Conservation (phyloP, 2,329 filamentous ascomycete species). For the Trichophyton rubrum region DNA sequence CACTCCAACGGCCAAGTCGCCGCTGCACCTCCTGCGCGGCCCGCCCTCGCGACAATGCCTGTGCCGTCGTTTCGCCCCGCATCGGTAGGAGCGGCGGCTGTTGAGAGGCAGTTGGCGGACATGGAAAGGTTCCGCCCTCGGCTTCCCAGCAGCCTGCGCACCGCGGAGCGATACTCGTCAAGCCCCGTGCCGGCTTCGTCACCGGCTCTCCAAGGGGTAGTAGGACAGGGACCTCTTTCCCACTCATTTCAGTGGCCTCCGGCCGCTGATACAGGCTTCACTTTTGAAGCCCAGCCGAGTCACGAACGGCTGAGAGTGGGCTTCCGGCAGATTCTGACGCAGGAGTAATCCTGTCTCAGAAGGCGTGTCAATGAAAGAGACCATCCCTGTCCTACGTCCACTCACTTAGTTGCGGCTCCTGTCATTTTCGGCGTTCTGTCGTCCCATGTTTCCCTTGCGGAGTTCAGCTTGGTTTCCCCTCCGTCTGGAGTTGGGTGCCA, state of each 20-base stretch:
- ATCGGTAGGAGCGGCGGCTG: slow-evolving; percentile 18
- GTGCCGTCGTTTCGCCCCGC: slow-evolving; percentile 14
- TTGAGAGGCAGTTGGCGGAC: slow-evolving; percentile 26
- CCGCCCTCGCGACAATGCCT: slow-evolving; percentile 12
- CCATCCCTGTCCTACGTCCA: slow-evolving; percentile 2
- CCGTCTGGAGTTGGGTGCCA: not conserved
- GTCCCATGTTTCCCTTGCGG: not conserved
- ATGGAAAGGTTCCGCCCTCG: slow-evolving; percentile 34
- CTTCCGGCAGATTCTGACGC: not conserved
- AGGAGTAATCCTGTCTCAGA: not conserved
- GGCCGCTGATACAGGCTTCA: not conserved
- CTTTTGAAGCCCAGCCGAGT: not conserved
- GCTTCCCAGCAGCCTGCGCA: slow-evolving; percentile 25
- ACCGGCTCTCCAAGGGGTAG: not conserved
- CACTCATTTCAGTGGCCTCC: slow-evolving; percentile 5
- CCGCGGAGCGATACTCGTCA: slow-evolving; percentile 9
- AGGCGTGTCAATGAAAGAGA: not conserved
- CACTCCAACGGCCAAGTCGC: slow-evolving; percentile 2
- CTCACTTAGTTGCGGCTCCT: slow-evolving; percentile 3
- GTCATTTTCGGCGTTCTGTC: slow-evolving; percentile 5
- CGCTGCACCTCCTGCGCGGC: slow-evolving; percentile 4
- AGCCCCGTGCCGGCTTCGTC: slow-evolving; percentile 6
- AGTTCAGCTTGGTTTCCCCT: not conserved
- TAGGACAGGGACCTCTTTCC: slow-evolving; percentile 1
- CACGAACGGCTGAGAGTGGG: not conserved